Base-by-base conservation (phyloP, 176 grass and related monocot species). In the Calamus simplicifolius region DNA sequence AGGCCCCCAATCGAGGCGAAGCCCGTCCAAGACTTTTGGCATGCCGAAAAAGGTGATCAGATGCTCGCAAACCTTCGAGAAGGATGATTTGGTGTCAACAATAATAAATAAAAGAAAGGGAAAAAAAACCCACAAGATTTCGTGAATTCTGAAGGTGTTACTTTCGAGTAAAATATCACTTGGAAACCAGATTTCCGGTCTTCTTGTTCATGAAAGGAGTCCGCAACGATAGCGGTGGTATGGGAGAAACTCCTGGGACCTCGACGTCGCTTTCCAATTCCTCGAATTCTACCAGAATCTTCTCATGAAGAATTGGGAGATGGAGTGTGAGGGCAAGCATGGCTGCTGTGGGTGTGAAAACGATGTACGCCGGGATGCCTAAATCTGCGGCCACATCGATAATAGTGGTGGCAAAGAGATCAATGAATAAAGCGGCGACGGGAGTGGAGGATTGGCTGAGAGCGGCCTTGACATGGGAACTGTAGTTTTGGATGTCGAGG, bases 351-450 rank as follows among this genome's bases (percentile, higher is more conserved):
- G 77, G 77, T 17, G 80, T 76, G 54, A 80, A 14, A 52, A 80
- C 84, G 18, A 89, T 71, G 74, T 89, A 89, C 17, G 76, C 76
- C 16, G 85, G 77, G 27, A 89, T 74, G 7, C 70, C 74, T 54
- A 84, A 58, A 13, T 50, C 77, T 29, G 53, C 69, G 30, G 85
- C 85, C 52, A 89, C 81, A 49, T 89, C 85, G 27, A 81, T 77
- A 58, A 84, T 63, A 2, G 76, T 69, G 64, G 76, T 57, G 13
- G 80, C 85, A 61, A 84, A 89, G 3, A 89, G 19, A 64, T 89
- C 85, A 4, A 89, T 66, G 55, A 84, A 76, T 18, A 89, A 80
- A 14, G 63, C 85, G 1, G 85, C 76, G n/a, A 89, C 61, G 25
- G 80, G 66, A n/a, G 67, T 52, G 3, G n/a, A 1, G 66, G 79